Conservation (phyloP, 2,329 filamentous ascomycete species). For the Stachybotrys chartarum region DNA sequence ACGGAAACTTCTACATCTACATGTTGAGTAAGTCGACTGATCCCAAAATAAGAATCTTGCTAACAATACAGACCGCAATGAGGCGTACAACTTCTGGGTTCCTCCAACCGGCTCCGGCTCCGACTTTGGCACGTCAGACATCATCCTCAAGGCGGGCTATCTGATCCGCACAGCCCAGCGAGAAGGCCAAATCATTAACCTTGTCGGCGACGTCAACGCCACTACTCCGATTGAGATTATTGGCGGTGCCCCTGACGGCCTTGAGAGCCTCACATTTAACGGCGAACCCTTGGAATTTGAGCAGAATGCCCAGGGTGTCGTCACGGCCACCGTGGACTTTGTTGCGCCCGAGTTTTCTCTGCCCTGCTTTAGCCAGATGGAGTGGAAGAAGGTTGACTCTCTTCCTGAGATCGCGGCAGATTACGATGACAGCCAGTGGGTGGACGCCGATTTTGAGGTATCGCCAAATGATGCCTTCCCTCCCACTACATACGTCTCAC, state of each 20-base stretch:
- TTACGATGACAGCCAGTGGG: conserved; percentile 34
- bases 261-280: conserved; percentile 11
- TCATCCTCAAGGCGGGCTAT: conserved; percentile 15
- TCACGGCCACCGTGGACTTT: conserved; percentile 11
- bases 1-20: conserved; percentile 43
- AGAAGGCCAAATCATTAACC: conserved; percentile 10
- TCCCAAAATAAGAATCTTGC: fast-evolving
- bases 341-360: conserved; percentile 6
- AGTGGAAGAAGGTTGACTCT: conserved; percentile 16
- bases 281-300: conserved; percentile 7
- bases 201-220: conserved; percentile 12
- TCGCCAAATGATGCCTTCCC: conserved; percentile 16
- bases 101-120: conserved; percentile 5
- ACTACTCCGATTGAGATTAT: conserved; percentile 13
- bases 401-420: conserved; percentile 10
- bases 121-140: conserved; percentile 10
- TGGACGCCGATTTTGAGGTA: conserved; percentile 28
- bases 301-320: conserved; percentile 8
- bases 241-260: conserved; percentile 9
- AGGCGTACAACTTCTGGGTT: conserved; percentile 17
- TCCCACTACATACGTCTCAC: conserved; percentile 51
- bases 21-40: conserved; percentile 37
- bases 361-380: conserved; percentile 2
- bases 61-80: conserved; percentile 12
- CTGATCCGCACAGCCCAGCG: conserved; percentile 10